These are phyloP conservation scores for Diutina sp. DNA, from an alignment of 1,139 yeast genomes.

Conservation along the genomic window DNA sequence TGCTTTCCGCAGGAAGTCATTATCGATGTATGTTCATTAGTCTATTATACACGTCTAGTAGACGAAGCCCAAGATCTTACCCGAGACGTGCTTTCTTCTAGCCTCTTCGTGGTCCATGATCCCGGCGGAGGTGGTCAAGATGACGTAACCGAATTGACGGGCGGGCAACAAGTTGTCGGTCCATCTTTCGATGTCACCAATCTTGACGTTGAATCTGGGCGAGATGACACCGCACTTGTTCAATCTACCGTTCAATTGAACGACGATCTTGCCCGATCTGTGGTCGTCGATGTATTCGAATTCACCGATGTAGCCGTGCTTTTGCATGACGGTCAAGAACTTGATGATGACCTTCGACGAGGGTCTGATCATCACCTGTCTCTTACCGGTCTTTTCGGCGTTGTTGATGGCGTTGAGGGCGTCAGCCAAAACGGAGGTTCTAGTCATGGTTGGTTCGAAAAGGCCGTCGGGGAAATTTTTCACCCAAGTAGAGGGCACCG, in stretches of 20 bases:
- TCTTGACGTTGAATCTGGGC: slow-evolving; percentile 95
- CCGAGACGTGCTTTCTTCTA: slow-evolving; percentile 99
- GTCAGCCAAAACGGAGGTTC: slow-evolving; percentile 91
- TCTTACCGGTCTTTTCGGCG: slow-evolving; percentile 99
- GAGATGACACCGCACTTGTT: slow-evolving; percentile 98
- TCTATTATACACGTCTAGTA: slow-evolving; percentile 34
- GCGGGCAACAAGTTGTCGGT: slow-evolving; percentile 96
- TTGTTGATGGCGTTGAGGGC: slow-evolving; percentile 97
- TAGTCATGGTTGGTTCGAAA: background rate
- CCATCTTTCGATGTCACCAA: slow-evolving; percentile 94
- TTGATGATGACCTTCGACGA: slow-evolving; percentile 97
- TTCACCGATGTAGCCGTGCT: slow-evolving; percentile 92
- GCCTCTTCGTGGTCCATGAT: slow-evolving; percentile 99
- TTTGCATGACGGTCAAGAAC: slow-evolving; percentile 95
- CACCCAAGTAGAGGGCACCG: background rate
- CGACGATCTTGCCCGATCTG: slow-evolving; percentile 97
- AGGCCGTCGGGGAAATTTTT: background rate
- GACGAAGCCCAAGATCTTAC: slow-evolving; percentile 93
- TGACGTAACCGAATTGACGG: slow-evolving; percentile 96
- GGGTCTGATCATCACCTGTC: slow-evolving; percentile 98
- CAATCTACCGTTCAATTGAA: slow-evolving; percentile 94
- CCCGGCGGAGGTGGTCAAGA: slow-evolving; percentile 96
- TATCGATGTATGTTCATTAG: background rate
- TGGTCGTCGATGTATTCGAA: slow-evolving; percentile 98
- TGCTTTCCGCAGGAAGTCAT: too few relatives aligned